Evolutionary conservation across 768 basidiomycete genomes (phyloP).

Genomic region (Agrocybe pediades): DNA sequence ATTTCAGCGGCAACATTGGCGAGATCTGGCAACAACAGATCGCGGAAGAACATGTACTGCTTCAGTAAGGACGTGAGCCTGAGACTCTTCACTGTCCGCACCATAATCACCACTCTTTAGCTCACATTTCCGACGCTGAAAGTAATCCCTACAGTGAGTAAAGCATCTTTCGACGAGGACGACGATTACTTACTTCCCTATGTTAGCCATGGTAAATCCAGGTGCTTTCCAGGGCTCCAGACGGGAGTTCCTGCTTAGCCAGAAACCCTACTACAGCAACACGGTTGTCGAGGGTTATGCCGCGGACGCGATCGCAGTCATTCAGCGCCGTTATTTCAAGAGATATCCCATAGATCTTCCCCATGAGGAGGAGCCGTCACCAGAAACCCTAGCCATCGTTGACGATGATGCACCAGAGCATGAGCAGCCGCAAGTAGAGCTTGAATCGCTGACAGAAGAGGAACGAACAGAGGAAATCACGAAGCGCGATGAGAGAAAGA

Average conservation of each 20-base stretch:
- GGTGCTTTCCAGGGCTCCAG: background rate
- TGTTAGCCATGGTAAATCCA: slow-evolving; percentile 2
- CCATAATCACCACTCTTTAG: too few relatives aligned
- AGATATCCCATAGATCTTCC: background rate
- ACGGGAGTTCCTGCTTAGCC: background rate
- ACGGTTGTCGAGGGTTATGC: background rate
- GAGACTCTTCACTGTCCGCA: too few relatives aligned
- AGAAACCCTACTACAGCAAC: background rate
- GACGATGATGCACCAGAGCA: background rate
- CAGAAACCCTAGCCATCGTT: background rate
- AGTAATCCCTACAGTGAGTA: too few relatives aligned
- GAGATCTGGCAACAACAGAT: too few relatives aligned
- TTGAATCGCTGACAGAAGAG: too few relatives aligned
- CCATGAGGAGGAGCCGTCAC: background rate
- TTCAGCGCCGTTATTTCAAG: slow-evolving; percentile 5
- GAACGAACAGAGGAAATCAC: too few relatives aligned
- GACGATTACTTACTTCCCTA: too few relatives aligned
- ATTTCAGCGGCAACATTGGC: too few relatives aligned
- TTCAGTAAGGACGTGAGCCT: too few relatives aligned
- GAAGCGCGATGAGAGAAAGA: background rate
- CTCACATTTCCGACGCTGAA: too few relatives aligned
- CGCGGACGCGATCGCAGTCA: background rate
- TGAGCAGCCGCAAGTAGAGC: background rate
- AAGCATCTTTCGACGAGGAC: too few relatives aligned
- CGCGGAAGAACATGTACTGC: too few relatives aligned